Conservation (phyloP, 495 filamentous ascomycete species). For the Hyaloscypha variabilis region DNA sequence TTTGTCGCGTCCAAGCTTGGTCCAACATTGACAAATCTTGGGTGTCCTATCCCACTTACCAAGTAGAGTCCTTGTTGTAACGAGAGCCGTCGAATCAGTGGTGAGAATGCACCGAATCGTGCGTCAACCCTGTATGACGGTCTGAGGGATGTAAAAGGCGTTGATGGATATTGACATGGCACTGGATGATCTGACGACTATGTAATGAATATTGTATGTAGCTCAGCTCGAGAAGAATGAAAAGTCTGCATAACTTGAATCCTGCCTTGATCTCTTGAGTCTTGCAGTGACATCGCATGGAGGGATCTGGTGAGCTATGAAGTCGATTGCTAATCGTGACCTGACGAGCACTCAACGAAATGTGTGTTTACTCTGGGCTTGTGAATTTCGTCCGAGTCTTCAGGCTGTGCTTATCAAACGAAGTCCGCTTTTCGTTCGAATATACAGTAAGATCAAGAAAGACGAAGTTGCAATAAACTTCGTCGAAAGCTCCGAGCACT, state of each 20-base stretch:
- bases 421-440: no score
- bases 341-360: no score
- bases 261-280: no score
- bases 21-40: conserved; percentile 34
- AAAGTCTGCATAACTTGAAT: no score
- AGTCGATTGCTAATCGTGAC: no score
- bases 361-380: no score
- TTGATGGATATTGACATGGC: not conserved
- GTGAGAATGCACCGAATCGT: not conserved
- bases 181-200: not conserved
- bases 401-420: no score
- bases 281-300: no score
- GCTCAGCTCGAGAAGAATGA: not conserved
- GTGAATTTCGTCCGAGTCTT: not conserved
- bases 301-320: no score
- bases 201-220: not conserved
- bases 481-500: no score
- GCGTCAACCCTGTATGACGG: not conserved
- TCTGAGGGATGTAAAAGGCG: not conserved
- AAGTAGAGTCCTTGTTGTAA: not conserved
- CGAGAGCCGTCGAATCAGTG: not conserved
- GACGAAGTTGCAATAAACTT: not conserved
- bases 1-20: conserved; percentile 31
- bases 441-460: not conserved
- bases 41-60: conserved; percentile 34